Conservation (phyloP, 208 protist genomes). For the Leishmania lainsoni region DNA sequence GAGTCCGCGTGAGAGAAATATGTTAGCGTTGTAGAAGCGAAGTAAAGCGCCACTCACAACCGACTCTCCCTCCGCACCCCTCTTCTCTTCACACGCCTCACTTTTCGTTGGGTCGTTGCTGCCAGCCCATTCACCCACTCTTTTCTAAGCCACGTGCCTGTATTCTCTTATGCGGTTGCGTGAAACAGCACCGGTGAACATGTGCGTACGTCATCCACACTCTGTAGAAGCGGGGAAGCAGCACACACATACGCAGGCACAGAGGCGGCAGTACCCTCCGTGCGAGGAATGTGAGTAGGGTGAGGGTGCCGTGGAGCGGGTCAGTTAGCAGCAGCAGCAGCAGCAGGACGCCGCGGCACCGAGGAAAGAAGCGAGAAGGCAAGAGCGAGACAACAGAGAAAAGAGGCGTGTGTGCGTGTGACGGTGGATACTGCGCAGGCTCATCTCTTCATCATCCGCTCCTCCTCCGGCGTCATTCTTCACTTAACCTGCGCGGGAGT, state of each 20-base stretch:
- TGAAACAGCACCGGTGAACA: neutral
- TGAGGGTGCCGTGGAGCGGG: neutral
- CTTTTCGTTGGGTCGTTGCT: neutral
- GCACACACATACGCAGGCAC: neutral
- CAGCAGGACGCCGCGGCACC: neutral
- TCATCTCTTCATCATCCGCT: neutral
- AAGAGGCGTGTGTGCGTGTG: neutral
- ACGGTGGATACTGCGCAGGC: neutral
- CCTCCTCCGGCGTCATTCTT: neutral
- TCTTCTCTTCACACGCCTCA: too few species aligned
- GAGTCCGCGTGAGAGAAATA: too few species aligned
- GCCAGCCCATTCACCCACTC: neutral
- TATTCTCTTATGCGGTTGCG: neutral
- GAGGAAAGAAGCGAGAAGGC: neutral
- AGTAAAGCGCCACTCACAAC: neutral
- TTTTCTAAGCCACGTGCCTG: neutral
- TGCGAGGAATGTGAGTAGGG: neutral
- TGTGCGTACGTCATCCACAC: neutral
- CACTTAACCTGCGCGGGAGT: neutral
- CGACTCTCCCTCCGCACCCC: neutral
- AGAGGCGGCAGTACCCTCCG: neutral
- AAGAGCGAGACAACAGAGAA: neutral
- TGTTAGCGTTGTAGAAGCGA: neutral
- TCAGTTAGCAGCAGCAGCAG: neutral
- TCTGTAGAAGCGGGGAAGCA: neutral